Conservation (phyloP, 495 filamentous ascomycete species). For the Penicillium argentinense region DNA sequence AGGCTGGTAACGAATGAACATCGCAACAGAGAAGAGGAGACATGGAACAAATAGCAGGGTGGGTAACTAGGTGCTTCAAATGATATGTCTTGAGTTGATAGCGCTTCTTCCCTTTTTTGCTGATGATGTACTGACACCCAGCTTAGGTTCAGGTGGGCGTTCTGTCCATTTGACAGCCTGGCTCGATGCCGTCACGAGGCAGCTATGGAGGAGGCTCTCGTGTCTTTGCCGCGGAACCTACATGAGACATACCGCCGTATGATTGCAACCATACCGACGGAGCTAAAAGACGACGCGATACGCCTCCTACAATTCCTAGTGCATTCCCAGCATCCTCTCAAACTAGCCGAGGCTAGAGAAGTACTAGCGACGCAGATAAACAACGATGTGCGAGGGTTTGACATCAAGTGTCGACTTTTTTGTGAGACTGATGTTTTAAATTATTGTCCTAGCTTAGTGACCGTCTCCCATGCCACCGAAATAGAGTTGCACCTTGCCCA, state of each 20-base stretch:
- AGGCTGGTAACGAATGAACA: no score
- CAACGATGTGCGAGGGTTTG: constrained; percentile 3
- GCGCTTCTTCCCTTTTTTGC: no score
- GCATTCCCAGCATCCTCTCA: constrained; percentile 19
- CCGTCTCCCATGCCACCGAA: constrained; percentile 4
- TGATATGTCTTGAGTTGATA: no score
- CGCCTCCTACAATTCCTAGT: no score
- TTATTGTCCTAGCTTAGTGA: constrained; percentile 17
- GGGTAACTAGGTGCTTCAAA: no score
- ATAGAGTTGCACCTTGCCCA: constrained; percentile 25
- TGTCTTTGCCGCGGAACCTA: constrained; percentile 33
- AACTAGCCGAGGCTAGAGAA: constrained; percentile 18
- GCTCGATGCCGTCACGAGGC: no score
- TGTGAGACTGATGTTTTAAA: constrained; percentile 14
- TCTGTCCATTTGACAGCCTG: constrained; percentile 40
- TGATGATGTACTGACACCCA: constrained; percentile 9
- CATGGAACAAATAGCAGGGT: no score
- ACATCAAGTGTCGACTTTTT: constrained; percentile 21
- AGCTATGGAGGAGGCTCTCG: no score
- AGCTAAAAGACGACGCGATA: constrained; percentile 14
- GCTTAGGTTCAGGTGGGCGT: constrained; percentile 43
- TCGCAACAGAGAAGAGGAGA: no score
- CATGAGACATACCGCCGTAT: constrained; percentile 40
- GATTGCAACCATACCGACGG: constrained; percentile 26
- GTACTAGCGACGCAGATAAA: constrained; percentile 20